phyloP scores from a whole-genome alignment of 257 asterid species.

The Plantago major region DNA sequence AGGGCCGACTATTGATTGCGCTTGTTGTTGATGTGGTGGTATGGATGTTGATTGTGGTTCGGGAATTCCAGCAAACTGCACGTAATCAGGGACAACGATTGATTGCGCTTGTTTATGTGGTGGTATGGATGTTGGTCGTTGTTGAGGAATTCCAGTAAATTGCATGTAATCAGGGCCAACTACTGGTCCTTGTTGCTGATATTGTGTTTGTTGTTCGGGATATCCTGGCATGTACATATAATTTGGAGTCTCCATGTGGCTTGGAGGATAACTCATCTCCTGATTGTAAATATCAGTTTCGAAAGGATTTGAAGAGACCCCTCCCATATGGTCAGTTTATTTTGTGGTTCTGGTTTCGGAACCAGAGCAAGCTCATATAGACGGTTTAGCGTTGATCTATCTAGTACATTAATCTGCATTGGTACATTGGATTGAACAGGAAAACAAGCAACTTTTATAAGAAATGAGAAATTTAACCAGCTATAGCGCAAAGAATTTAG shows the following conservation, averaged over 20 bases:
- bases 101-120: constrained; percentile 21
- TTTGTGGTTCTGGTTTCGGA: constrained; percentile 23
- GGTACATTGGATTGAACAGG: constrained; percentile 1
- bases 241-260: constrained; percentile 20
- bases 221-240: constrained; percentile 28
- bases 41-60: constrained; percentile 12
- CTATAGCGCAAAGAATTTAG: not conserved
- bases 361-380: constrained; percentile 45
- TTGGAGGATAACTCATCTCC: constrained; percentile 21
- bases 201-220: constrained; percentile 29
- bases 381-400: constrained; percentile 57
- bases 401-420: constrained; percentile 47
- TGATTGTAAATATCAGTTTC: constrained; percentile 35
- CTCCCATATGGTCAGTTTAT: constrained; percentile 21
- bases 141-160: constrained; percentile 28
- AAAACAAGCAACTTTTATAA: not conserved
- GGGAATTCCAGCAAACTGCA: constrained; percentile 24
- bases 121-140: constrained; percentile 30
- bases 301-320: constrained; percentile 50
- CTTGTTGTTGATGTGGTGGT: not conserved
- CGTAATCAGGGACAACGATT: constrained; percentile 12
- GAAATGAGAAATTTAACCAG: not conserved
- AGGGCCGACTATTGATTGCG: not conserved
- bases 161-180: constrained; percentile 25
- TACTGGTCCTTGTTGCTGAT: constrained; percentile 20